phyloP scores from a whole-genome alignment of 73 alveolate species.

The Paramecium pentaurelia region DNA sequence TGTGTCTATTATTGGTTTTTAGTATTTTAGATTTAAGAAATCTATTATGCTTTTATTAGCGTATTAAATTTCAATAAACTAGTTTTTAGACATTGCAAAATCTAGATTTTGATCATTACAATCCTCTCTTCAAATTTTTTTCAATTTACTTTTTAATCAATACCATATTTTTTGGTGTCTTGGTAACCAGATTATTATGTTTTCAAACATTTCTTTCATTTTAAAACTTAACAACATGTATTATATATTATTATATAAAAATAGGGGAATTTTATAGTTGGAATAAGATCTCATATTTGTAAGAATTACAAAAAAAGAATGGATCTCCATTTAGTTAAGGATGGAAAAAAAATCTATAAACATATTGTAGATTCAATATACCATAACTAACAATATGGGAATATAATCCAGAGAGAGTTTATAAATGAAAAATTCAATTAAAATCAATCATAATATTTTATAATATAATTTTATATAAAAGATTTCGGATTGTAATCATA shows the following conservation, averaged over 20 bases:
- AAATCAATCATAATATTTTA: neutral
- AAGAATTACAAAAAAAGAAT: neutral
- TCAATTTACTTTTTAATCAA: neutral
- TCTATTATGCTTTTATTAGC: neutral
- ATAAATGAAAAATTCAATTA: neutral
- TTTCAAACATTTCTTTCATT: neutral
- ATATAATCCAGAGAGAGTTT: neutral
- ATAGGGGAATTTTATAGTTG: conserved; percentile 11
- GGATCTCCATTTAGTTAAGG: conserved; percentile 8
- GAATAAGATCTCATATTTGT: neutral
- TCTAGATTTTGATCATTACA: neutral
- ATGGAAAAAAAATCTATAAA: neutral
- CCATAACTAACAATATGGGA: neutral
- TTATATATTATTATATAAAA: neutral
- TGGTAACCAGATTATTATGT: neutral
- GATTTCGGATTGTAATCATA: no score
- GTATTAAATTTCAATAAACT: neutral
- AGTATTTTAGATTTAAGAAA: conserved; percentile 2
- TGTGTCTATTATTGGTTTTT: conserved; percentile 60
- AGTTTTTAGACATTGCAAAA: neutral
- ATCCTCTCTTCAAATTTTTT: neutral
- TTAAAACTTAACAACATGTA: neutral
- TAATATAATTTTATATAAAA: neutral
- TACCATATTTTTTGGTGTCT: neutral
- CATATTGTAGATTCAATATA: neutral